These are phyloP conservation scores for Aspergillus niger DNA, from an alignment of 2,329 filamentous ascomycete species.

Conservation along the genomic window DNA sequence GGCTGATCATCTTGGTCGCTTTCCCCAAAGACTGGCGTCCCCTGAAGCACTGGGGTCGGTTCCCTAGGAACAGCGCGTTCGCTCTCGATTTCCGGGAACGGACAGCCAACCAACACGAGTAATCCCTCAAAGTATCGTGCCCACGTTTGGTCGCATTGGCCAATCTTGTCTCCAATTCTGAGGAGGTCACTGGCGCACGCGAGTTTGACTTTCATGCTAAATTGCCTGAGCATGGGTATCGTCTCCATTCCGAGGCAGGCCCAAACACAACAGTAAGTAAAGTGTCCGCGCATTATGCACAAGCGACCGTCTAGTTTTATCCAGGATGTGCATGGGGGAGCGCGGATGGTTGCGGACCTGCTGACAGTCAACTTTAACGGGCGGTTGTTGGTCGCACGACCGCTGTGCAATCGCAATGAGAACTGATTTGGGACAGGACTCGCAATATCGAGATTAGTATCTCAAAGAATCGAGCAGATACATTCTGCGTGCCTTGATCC, in stretches of 20 bases:
- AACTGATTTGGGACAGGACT: not conserved
- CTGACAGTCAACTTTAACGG: conserved; percentile 1
- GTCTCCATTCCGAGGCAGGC: not conserved
- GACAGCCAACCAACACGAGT: conserved; percentile 4
- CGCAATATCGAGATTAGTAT: not conserved
- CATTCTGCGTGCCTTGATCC: no score
- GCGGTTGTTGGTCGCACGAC: not conserved
- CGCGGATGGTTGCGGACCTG: not conserved
- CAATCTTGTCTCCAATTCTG: not conserved
- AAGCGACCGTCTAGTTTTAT: not conserved
- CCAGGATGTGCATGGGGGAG: not conserved
- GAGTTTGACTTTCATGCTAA: conserved; percentile 7
- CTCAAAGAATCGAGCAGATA: not conserved
- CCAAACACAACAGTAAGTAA: not conserved
- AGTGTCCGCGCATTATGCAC: not conserved
- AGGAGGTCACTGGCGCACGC: not conserved
- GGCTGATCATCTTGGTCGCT: conserved; percentile 10
- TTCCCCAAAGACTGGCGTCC: conserved; percentile 16
- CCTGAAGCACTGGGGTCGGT: conserved; percentile 9
- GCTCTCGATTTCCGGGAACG: conserved; percentile 16
- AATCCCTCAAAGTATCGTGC: conserved; percentile 1
- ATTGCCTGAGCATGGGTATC: not conserved
- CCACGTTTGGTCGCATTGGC: conserved; percentile 10
- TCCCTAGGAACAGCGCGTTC: conserved; percentile 3
- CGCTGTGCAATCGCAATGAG: not conserved